A percentile compares a stretch with the other conserved stretches of the same genome.
phyloP scores from a whole-genome alignment of 2,329 filamentous ascomycete genomes.

The Colletotrichum salicis region DNA sequence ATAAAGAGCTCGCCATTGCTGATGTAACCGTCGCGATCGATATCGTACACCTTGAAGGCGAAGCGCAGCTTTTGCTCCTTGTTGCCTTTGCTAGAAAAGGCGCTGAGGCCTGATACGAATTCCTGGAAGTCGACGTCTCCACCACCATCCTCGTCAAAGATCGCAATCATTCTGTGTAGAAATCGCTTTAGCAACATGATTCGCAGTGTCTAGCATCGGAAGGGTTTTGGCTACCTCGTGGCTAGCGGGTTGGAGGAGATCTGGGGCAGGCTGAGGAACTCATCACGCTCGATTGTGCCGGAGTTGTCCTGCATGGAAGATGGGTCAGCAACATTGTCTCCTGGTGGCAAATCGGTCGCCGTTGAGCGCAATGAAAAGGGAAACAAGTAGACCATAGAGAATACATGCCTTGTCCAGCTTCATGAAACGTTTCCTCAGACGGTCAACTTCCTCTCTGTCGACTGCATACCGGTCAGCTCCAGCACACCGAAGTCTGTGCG shows the following conservation, averaged over 20 bases:
- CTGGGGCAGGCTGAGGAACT: conserved; percentile 96
- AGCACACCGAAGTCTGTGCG: conserved; percentile 30
- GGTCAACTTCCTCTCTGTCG: conserved; percentile 96
- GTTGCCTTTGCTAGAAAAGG: conserved; percentile 97
- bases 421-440: conserved; percentile 97
- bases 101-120: conserved; percentile 93
- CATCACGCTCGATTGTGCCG: conserved; percentile 97
- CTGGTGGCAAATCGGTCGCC: background rate
- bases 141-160: conserved; percentile 98
- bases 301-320: conserved; percentile 80
- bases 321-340: conserved; percentile 16
- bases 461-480: conserved; percentile 63
- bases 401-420: conserved; percentile 91
- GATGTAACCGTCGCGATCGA: conserved; percentile 97
- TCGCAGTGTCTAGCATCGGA: background rate
- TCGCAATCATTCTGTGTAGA: conserved; percentile 89
- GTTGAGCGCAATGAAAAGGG: background rate
- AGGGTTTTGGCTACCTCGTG: conserved; percentile 73
- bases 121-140: conserved; percentile 99
- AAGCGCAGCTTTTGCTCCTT: conserved; percentile 99
- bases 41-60: conserved; percentile 99
- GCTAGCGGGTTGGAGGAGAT: conserved; percentile 98
- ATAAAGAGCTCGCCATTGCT: conserved; percentile 99
- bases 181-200: background rate
- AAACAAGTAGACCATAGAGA: background rate